Conservation (phyloP, 768 basidiomycete genomes). For the Collybiopsis confluens region DNA sequence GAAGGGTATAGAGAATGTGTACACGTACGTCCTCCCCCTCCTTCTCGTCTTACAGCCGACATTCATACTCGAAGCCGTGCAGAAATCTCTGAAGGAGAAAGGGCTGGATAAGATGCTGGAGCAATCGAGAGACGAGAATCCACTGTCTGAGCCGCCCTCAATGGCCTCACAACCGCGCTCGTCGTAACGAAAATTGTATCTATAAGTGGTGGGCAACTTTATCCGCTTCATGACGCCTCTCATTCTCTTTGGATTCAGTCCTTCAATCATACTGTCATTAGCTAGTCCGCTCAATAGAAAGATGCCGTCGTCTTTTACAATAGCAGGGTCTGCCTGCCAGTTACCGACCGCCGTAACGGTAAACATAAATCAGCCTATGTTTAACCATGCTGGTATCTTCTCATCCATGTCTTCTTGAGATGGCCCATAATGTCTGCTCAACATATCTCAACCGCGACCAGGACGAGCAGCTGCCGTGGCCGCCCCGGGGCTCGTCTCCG, state of each 20-base stretch:
- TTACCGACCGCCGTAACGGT: not conserved
- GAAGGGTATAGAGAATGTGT: slow-evolving; percentile 75
- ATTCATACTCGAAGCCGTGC: not conserved
- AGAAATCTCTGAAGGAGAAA: slow-evolving; percentile 80
- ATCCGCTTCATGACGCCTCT: too few relatives aligned
- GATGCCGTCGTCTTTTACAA: too few relatives aligned
- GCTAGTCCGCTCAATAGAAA: too few relatives aligned
- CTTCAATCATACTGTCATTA: too few relatives aligned
- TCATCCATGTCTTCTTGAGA: slow-evolving; percentile 10
- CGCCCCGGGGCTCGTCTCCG: slow-evolving; percentile 11
- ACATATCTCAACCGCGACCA: slow-evolving; percentile 35
- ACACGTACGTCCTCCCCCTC: slow-evolving; percentile 49
- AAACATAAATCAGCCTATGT: not conserved
- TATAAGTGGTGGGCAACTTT: not conserved
- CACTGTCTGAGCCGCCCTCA: slow-evolving; percentile 58
- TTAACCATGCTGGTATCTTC: not conserved
- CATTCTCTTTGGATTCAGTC: too few relatives aligned
- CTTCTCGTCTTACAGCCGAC: not conserved
- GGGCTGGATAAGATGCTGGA: slow-evolving; percentile 72
- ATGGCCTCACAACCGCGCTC: slow-evolving; percentile 17
- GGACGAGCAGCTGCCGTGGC: slow-evolving; percentile 7
- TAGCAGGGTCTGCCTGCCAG: too few relatives aligned
- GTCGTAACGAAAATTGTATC: not conserved
- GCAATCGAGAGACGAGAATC: slow-evolving; percentile 79
- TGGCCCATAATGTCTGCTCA: slow-evolving; percentile 53